A percentile compares a stretch with the other conserved stretches of the same genome.
phyloP scores from a whole-genome alignment of 148 eudicot genomes.

The Cornus controversa region DNA sequence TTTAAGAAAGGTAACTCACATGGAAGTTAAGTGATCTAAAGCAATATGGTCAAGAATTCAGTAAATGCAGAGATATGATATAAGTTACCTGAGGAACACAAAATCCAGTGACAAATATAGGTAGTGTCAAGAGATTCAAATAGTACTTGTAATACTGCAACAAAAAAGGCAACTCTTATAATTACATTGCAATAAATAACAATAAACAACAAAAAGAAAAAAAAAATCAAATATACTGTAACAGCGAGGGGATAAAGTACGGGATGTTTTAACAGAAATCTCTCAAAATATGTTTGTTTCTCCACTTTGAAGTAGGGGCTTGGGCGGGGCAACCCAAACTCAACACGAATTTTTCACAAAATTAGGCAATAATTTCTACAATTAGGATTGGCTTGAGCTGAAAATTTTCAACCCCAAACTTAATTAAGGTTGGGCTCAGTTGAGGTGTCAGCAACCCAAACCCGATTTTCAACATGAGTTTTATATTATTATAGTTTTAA shows the following conservation, averaged over 20 bases:
- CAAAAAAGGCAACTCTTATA: conserved; percentile 16
- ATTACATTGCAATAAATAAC: conserved; percentile 3
- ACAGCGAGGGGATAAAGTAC: not conserved
- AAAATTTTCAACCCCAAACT: too few relatives aligned
- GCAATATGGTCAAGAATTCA: not conserved
- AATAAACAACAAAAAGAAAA: conserved; percentile 8
- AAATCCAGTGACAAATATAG: conserved; percentile 53
- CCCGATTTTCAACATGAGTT: too few relatives aligned
- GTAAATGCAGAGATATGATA: not conserved
- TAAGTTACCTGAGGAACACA: conserved; percentile 76
- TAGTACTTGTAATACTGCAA: conserved; percentile 68
- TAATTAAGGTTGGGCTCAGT: too few relatives aligned
- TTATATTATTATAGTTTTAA: too few relatives aligned
- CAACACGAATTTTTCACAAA: too few relatives aligned
- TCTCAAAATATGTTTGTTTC: not conserved
- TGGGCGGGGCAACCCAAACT: too few relatives aligned
- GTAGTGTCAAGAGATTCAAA: conserved; percentile 62
- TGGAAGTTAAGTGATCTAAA: not conserved
- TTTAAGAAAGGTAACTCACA: not conserved
- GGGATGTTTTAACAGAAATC: not conserved
- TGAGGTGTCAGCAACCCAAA: too few relatives aligned
- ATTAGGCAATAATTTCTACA: too few relatives aligned
- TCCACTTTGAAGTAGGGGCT: not conserved
- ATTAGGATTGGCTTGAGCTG: too few relatives aligned
- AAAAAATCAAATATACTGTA: not conserved